These are phyloP conservation scores for Arachnomyces sp. DNA, from an alignment of 2,329 filamentous ascomycete species.

Conservation along the genomic window DNA sequence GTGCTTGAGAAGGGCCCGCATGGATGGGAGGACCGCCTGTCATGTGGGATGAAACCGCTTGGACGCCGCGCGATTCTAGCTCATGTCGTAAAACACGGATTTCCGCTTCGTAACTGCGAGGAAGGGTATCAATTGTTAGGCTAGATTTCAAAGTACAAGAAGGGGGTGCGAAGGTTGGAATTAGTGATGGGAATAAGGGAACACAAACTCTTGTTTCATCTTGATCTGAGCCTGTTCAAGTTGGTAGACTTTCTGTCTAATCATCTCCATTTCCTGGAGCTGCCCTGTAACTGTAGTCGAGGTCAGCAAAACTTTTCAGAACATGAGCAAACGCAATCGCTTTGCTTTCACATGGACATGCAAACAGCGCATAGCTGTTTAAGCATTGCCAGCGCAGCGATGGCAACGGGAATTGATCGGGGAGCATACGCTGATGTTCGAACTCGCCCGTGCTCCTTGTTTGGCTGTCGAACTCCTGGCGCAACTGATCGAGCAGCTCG, in stretches of 20 bases:
- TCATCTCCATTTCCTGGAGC: slow-evolving; percentile 89
- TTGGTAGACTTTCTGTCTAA: slow-evolving; percentile 85
- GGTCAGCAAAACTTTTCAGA: slow-evolving; percentile 22
- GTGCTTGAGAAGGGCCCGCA: slow-evolving; percentile 72
- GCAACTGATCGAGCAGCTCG: slow-evolving; percentile 85
- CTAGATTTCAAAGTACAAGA: slow-evolving; percentile 2
- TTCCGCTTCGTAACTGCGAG: slow-evolving; percentile 80
- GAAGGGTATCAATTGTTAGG: slow-evolving; percentile 13
- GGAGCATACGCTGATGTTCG: slow-evolving; percentile 81
- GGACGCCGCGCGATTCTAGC: slow-evolving; percentile 64
- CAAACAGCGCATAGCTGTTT: not conserved
- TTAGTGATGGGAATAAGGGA: not conserved
- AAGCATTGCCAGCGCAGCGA: not conserved
- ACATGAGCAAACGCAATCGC: slow-evolving; percentile 11
- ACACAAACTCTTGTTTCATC: slow-evolving; percentile 80
- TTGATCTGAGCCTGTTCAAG: slow-evolving; percentile 84
- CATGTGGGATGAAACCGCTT: slow-evolving; percentile 60
- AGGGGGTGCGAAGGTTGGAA: slow-evolving; percentile 3
- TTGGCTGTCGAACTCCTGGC: slow-evolving; percentile 83
- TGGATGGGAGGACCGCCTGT: slow-evolving; percentile 62
- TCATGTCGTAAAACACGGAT: slow-evolving; percentile 79
- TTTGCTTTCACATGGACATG: not conserved
- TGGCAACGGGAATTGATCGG: not conserved
- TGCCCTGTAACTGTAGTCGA: slow-evolving; percentile 67
- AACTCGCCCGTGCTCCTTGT: slow-evolving; percentile 74